Conservation (phyloP, 2,329 filamentous ascomycete species). For the Aureobasidium vineae region DNA sequence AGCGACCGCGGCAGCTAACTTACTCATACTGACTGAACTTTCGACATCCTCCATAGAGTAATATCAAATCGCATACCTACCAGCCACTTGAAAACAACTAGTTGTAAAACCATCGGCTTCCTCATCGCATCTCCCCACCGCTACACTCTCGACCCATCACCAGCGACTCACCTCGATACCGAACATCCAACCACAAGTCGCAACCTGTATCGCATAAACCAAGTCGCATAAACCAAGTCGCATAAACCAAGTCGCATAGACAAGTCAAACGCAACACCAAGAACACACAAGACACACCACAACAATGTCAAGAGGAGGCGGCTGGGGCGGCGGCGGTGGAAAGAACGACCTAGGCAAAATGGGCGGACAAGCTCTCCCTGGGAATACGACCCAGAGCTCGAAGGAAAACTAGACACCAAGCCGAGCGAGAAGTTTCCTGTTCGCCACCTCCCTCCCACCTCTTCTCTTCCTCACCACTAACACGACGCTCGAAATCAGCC, state of each 20-base stretch:
- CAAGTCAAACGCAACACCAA: background rate
- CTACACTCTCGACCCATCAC: background rate
- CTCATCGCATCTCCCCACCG: background rate
- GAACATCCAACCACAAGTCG: background rate
- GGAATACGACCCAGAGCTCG: slow-evolving; percentile 44
- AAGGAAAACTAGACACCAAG: slow-evolving; percentile 36
- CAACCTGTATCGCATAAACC: background rate
- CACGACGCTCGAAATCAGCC: too few species aligned
- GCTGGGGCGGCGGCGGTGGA: slow-evolving; percentile 38
- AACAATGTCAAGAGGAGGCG: slow-evolving; percentile 36
- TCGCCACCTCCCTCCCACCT: slow-evolving; percentile 33
- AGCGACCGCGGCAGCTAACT: background rate
- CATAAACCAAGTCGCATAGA: background rate
- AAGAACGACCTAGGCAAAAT: slow-evolving; percentile 42
- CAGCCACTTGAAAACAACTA: too few species aligned
- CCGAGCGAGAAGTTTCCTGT: slow-evolving; percentile 44
- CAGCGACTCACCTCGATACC: background rate
- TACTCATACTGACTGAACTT: background rate
- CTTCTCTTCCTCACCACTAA: background rate
- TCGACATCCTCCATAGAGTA: background rate
- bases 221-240: background rate
- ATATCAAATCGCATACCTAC: background rate
- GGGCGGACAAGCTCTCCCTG: slow-evolving; percentile 45
- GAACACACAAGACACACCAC: too few species aligned
- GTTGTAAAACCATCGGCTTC: background rate